These are phyloP conservation scores for Lachnellula occidentalis DNA, from an alignment of 2,329 filamentous ascomycete species.

Conservation along the genomic window DNA sequence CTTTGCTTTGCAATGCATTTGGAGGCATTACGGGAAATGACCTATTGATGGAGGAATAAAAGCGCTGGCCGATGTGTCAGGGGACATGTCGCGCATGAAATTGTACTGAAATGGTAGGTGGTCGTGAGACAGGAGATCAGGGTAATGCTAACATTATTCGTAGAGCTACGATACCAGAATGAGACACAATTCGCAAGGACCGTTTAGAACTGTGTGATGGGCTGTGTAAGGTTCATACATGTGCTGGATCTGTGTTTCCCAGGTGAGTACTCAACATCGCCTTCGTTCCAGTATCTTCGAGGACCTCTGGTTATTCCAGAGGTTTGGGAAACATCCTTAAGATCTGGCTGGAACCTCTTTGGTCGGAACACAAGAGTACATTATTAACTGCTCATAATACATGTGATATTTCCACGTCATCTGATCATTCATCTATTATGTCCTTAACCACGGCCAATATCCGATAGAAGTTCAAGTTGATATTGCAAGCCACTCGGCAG, in stretches of 20 bases:
- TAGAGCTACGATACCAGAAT: conserved; percentile 12
- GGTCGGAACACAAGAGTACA: too few relatives aligned
- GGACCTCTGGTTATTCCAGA: too few relatives aligned
- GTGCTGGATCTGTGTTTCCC: not conserved
- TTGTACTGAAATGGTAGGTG: not conserved
- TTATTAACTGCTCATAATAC: too few relatives aligned
- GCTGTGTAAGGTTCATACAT: not conserved
- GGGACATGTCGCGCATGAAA: conserved; percentile 8
- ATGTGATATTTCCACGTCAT: too few relatives aligned
- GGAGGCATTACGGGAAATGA: not conserved
- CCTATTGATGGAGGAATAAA: not conserved
- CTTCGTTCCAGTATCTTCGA: too few relatives aligned
- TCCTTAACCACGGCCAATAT: too few relatives aligned
- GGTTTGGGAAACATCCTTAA: too few relatives aligned
- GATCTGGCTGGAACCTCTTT: too few relatives aligned
- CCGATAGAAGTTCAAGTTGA: too few relatives aligned
- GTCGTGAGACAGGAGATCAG: not conserved
- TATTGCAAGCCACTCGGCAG: not conserved
- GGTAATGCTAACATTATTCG: not conserved
- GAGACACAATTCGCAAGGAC: not conserved
- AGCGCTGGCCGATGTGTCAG: conserved; percentile 8
- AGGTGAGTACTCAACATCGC: too few relatives aligned
- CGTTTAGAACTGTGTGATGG: not conserved
- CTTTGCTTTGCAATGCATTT: not conserved
- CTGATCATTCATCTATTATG: too few relatives aligned